Evolutionary conservation across 805 yeast genomes (phyloP), one percentile per base, ranked within the genome.

Genomic region (Candida schatavii): DNA sequence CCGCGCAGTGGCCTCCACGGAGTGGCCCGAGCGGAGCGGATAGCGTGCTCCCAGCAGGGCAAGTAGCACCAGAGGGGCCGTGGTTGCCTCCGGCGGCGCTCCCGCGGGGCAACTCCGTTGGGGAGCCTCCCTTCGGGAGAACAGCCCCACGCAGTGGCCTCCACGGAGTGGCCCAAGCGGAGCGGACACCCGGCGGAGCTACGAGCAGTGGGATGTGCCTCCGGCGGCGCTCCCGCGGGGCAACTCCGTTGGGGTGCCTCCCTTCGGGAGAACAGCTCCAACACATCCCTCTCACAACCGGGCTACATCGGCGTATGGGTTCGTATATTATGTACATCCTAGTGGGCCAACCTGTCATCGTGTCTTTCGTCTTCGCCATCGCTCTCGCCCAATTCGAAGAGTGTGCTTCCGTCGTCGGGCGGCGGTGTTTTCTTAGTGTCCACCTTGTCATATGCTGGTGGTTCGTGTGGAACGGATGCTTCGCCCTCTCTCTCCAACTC

Each of bases 361-460:
- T 56, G 43, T 36, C 60, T 47, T 39, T 56, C 56, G 43, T 62
- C 61, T 25, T 57, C 62, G 41, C 62, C 60, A 18, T 63, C 63
- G 28, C 62, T 66, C 5, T 61, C 67, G 2, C 70, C 74, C 21
- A 70, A 57, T 41, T 70, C 74, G 47, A 70, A 70, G 29, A 70
- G 57, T 1, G 72, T 68, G 42, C 61, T 64, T 5, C 48, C 50
- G 10, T 49, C 46, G n/a, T 39, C 41, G 13, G 41, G 29, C 25
- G 37, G 32, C 4, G 38, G 30, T 17, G 17, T 31, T 15, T 38
- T 39, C 35, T 50, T 46, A 10, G 45, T 39, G 13, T 48, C 49
- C 17, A 44, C 37, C 41, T 55, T 55, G 29, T 62, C 62, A 48
- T 64, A 64, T 26, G 51, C 48, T 5, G 72, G 70, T 15, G 72